phyloP scores from a whole-genome alignment of 2,329 filamentous ascomycete genomes.

The Phyllosticta ampelicida region DNA sequence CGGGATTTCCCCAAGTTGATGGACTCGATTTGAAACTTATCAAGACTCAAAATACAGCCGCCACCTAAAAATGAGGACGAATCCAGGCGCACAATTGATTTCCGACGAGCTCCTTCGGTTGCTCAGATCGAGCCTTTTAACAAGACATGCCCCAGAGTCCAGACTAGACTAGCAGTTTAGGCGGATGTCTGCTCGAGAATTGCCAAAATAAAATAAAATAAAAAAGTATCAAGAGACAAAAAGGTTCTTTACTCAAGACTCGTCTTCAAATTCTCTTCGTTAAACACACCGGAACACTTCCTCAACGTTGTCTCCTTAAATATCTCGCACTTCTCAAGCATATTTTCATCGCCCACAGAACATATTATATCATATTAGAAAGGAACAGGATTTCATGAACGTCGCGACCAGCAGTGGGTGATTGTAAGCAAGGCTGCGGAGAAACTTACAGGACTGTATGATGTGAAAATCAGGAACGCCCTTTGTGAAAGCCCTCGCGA shows the following conservation, averaged over 20 bases:
- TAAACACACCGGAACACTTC: conserved; percentile 19
- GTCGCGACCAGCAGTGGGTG: neutral
- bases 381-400: conserved; percentile 13
- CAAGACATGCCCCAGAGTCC: neutral
- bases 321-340: conserved; percentile 18
- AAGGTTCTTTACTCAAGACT: conserved; percentile 20
- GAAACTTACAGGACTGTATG: neutral
- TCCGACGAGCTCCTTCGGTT: neutral
- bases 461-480: conserved; percentile 16
- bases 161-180: conserved; percentile 8
- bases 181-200: conserved; percentile 20
- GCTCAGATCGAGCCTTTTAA: neutral
- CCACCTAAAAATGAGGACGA: neutral
- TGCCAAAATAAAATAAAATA: too few species aligned
- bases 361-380: conserved; percentile 17
- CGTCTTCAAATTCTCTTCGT: conserved; percentile 21
- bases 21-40: conserved; percentile 1
- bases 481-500: conserved; percentile 16
- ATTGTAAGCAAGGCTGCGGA: neutral
- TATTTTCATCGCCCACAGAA: conserved; percentile 21
- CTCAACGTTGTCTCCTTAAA: conserved; percentile 14
- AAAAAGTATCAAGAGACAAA: conserved; percentile 20
- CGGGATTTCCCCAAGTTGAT: neutral
- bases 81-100: neutral
- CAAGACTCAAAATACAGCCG: conserved; percentile 13